Percentiles rank a stretch among this genome's conserved stretches.
Conservation (phyloP, 345 rosid species). For the Hypericum perforatum region DNA sequence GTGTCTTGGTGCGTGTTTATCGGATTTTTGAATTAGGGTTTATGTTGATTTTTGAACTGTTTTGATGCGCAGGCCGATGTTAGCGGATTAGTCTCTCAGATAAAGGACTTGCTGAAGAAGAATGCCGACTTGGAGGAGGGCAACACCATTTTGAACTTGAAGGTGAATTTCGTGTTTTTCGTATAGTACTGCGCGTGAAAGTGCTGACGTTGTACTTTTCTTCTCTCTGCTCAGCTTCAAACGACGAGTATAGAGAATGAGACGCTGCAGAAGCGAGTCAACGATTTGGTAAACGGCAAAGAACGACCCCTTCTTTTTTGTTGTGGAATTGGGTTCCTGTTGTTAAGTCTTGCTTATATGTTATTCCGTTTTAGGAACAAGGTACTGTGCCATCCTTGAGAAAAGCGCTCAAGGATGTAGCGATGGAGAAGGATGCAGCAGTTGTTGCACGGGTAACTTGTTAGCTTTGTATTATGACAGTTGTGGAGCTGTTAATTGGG, state of each 20-base stretch:
- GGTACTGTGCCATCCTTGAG: slow-evolving; percentile 85
- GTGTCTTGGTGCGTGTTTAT: no score
- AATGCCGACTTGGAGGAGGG: slow-evolving; percentile 63
- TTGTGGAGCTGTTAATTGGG: slow-evolving; percentile 6
- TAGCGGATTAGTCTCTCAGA: slow-evolving; percentile 77
- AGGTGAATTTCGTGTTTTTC: slow-evolving; percentile 23
- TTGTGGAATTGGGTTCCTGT: background rate
- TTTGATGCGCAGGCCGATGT: slow-evolving; percentile 54
- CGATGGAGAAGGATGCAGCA: slow-evolving; percentile 99
- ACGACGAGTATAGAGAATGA: slow-evolving; percentile 49
- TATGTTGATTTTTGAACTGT: no score
- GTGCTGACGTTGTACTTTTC: slow-evolving; percentile 9
- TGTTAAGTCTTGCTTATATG: background rate
- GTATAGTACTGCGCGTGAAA: background rate
- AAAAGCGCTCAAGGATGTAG: slow-evolving; percentile 87
- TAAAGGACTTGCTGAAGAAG: slow-evolving; percentile 61
- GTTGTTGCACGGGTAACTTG: slow-evolving; percentile 69
- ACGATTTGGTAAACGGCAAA: slow-evolving; percentile 44
- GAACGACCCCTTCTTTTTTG: background rate
- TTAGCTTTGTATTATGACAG: background rate
- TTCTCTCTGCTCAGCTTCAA: slow-evolving; percentile 42
- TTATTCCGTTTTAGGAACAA: slow-evolving; percentile 43
- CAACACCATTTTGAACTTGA: slow-evolving; percentile 38
- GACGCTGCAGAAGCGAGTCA: slow-evolving; percentile 44
- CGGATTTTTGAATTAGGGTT: no score